Evolutionary conservation across 1,139 yeast species (phyloP).

Genomic region (Kluyveromyces sp.): DNA sequence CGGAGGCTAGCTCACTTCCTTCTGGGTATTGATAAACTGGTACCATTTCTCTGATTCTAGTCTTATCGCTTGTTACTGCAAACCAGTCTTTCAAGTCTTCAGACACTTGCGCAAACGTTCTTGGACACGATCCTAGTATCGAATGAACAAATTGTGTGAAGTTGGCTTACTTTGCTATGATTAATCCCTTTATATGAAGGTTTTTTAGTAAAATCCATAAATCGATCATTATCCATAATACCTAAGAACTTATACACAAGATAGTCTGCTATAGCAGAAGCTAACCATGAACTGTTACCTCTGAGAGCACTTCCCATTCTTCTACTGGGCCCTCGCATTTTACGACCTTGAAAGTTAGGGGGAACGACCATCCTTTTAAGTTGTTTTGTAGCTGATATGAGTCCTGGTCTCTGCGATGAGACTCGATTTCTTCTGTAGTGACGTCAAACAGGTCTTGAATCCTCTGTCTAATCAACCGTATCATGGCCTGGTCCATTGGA

Average conservation of each 20-base stretch:
- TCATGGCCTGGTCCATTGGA: conserved; percentile 64
- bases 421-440: conserved; percentile 35
- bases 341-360: conserved; percentile 62
- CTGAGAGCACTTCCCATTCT: conserved; percentile 54
- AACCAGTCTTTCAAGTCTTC: neutral
- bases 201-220: neutral
- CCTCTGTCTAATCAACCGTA: conserved; percentile 62
- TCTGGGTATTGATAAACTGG: conserved; percentile 47
- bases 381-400: conserved; percentile 19
- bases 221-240: neutral
- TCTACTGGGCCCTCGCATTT: conserved; percentile 68
- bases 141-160: too few relatives aligned
- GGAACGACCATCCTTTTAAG: conserved; percentile 24
- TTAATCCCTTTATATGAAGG: neutral
- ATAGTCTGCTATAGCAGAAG: too few relatives aligned
- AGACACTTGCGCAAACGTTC: too few relatives aligned
- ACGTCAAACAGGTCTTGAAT: conserved; percentile 60
- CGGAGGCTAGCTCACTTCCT: conserved; percentile 50
- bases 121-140: too few relatives aligned
- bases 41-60: conserved; percentile 26
- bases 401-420: conserved; percentile 16
- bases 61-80: neutral
- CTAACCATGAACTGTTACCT: conserved; percentile 44
- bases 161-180: neutral
- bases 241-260: neutral